phyloP scores from a whole-genome alignment of 768 basidiomycete species.

The Sporobolomyces roseus region DNA sequence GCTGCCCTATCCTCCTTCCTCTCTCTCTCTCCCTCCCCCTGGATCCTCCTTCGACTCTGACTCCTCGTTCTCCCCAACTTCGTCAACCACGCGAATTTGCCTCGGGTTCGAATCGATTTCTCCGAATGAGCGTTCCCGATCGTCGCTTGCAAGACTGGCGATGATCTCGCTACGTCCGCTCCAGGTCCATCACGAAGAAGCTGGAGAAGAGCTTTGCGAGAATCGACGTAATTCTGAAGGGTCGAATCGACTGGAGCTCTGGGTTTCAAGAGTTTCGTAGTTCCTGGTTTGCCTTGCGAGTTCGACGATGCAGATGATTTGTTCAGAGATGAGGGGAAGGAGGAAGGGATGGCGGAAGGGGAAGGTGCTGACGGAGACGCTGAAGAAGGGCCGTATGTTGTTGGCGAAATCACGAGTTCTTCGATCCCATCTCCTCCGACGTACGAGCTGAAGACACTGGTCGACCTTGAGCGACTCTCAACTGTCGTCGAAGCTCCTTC shows the following conservation, averaged over 20 bases:
- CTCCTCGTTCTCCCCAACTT: background rate
- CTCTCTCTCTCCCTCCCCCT: background rate
- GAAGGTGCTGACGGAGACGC: background rate
- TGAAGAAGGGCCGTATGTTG: no score
- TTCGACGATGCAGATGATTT: no score
- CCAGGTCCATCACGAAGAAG: slow-evolving; percentile 3
- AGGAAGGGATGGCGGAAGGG: background rate
- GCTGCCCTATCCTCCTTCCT: background rate
- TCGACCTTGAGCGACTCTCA: no score
- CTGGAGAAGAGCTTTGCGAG: background rate
- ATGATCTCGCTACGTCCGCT: background rate
- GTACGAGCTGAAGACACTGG: no score
- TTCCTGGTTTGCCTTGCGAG: no score
- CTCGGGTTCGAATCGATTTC: no score
- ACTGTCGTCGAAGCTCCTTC: no score
- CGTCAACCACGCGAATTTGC: background rate
- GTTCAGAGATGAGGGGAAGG: no score
- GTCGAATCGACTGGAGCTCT: no score
- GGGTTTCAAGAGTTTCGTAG: no score
- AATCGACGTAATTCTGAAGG: background rate
- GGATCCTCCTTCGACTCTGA: background rate
- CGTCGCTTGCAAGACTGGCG: slow-evolving; percentile 1
- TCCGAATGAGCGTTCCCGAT: background rate
- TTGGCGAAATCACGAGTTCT: no score
- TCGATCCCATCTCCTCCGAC: no score